phyloP scores from a whole-genome alignment of 2,329 filamentous ascomycete species.

The Pseudovirgaria hyperparasitica region DNA sequence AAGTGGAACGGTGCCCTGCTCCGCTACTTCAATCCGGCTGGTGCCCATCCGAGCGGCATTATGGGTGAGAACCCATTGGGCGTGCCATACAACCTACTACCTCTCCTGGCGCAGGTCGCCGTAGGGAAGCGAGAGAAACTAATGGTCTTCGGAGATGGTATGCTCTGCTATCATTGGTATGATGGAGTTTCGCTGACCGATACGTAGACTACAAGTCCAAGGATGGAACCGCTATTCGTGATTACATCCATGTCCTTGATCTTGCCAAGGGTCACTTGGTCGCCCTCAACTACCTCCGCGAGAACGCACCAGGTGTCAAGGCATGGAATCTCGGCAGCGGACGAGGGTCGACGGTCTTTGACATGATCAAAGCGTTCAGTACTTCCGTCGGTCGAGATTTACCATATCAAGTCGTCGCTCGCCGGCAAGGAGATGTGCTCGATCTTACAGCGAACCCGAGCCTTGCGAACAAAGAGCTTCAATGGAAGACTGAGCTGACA shows the following conservation, averaged over 20 bases:
- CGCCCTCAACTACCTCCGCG: slow-evolving; percentile 79
- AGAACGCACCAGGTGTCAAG: slow-evolving; percentile 74
- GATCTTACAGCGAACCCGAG: slow-evolving; percentile 87
- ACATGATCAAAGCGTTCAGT: slow-evolving; percentile 94
- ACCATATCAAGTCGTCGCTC: slow-evolving; percentile 71
- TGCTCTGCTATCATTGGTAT: slow-evolving; percentile 5
- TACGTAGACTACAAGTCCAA: slow-evolving; percentile 71
- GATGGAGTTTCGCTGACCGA: slow-evolving; percentile 8
- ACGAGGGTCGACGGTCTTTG: slow-evolving; percentile 87
- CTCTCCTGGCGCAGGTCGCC: slow-evolving; percentile 87
- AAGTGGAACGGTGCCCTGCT: slow-evolving; percentile 90
- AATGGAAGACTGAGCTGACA: slow-evolving; percentile 82
- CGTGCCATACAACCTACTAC: slow-evolving; percentile 89
- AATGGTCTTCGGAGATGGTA: slow-evolving; percentile 85
- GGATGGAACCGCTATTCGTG: slow-evolving; percentile 87
- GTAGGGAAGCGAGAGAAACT: slow-evolving; percentile 92
- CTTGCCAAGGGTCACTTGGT: slow-evolving; percentile 75
- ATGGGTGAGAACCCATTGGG: slow-evolving; percentile 98
- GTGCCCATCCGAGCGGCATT: slow-evolving; percentile 85
- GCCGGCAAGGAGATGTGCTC: slow-evolving; percentile 80
- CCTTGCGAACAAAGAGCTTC: slow-evolving; percentile 75
- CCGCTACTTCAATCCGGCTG: slow-evolving; percentile 95
- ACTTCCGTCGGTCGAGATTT: slow-evolving; percentile 74
- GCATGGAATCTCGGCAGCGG: slow-evolving; percentile 97
- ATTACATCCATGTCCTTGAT: slow-evolving; percentile 96